phyloP scores from a whole-genome alignment of 2,329 filamentous ascomycete genomes.

The Parastagonospora avenae region DNA sequence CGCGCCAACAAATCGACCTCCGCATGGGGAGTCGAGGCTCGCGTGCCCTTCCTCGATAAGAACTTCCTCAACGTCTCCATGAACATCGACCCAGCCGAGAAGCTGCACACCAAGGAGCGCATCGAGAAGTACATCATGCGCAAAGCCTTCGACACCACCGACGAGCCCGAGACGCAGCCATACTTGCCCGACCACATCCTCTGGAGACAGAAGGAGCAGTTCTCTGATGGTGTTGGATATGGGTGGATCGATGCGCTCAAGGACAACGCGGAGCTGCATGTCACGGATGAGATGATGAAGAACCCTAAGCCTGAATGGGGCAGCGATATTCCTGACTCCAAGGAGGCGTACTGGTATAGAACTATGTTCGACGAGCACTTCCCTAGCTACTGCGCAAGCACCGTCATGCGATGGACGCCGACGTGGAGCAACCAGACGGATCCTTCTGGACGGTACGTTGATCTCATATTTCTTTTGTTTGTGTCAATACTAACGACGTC shows the following conservation, averaged over 20 bases:
- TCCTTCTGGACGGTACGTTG: conserved; percentile 80
- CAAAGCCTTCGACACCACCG: conserved; percentile 93
- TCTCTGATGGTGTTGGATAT: conserved; percentile 97
- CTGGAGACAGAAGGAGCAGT: conserved; percentile 99
- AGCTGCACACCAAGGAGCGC: conserved; percentile 79
- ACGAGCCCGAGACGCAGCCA: conserved; percentile 77
- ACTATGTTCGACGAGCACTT: conserved; percentile 99
- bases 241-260: conserved; percentile 98
- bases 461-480: too few species aligned
- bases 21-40: conserved; percentile 96
- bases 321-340: conserved; percentile 87
- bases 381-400: conserved; percentile 86
- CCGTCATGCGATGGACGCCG: conserved; percentile 94
- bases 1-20: conserved; percentile 99
- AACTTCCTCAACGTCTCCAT: conserved; percentile 90
- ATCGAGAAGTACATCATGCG: conserved; percentile 98
- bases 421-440: conserved; percentile 97
- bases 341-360: conserved; percentile 98
- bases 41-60: conserved; percentile 98
- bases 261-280: conserved; percentile 85
- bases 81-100: conserved; percentile 92
- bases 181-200: conserved; percentile 97
- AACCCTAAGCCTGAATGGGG: conserved; percentile 98
- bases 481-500: background rate
- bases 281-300: conserved; percentile 98